Conservation (phyloP, 169 alveolate species). For the Theileria annulata region DNA sequence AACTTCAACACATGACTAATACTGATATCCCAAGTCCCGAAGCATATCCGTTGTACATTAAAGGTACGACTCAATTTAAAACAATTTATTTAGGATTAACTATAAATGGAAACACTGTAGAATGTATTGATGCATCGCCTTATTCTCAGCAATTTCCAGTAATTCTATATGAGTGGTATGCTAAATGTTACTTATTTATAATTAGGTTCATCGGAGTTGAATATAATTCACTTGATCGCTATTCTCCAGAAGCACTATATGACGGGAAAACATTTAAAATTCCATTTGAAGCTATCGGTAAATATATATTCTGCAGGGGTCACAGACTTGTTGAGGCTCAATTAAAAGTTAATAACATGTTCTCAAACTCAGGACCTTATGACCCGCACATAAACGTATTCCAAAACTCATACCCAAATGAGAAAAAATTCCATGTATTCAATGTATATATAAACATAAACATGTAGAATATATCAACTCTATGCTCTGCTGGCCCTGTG, state of each 20-base stretch:
- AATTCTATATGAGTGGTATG: conserved; percentile 48
- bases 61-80: conserved; percentile 4
- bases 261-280: conserved; percentile 10
- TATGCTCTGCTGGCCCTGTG: conserved; percentile 50
- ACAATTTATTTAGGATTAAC: conserved; percentile 20
- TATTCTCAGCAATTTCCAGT: conserved; percentile 47
- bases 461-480: conserved; percentile 37
- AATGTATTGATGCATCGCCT: conserved; percentile 57
- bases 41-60: conserved; percentile 34
- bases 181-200: neutral
- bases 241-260: conserved; percentile 35
- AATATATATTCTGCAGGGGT: conserved; percentile 55
- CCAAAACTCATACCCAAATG: conserved; percentile 35
- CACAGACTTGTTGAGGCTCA: conserved; percentile 57
- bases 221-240: conserved; percentile 42
- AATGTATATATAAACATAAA: neutral
- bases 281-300: conserved; percentile 53
- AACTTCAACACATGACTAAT: conserved; percentile 12
- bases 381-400: conserved; percentile 48
- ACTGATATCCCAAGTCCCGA: conserved; percentile 45
- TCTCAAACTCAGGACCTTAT: conserved; percentile 36
- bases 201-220: conserved; percentile 47
- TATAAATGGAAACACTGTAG: conserved; percentile 28
- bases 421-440: conserved; percentile 35
- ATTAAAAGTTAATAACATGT: conserved; percentile 9